A percentile compares a stretch with the other conserved stretches of the same genome.
Conservation (phyloP, 2,329 filamentous ascomycete species). For the Endocalyx cinctus region DNA sequence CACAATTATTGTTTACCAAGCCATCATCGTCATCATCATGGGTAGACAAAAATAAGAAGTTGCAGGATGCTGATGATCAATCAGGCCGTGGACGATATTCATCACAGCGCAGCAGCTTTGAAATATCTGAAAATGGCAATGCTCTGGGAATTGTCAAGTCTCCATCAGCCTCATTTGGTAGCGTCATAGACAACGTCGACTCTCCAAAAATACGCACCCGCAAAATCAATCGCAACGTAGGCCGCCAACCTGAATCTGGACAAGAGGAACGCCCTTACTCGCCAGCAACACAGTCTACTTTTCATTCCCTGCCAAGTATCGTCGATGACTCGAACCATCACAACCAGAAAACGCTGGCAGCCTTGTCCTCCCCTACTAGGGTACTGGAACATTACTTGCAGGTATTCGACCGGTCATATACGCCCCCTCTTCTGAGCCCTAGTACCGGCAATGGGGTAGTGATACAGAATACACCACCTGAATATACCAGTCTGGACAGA, state of each 20-base stretch:
- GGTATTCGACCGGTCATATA: slow-evolving; percentile 23
- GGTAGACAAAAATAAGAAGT: too few species aligned
- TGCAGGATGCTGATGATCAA: too few species aligned
- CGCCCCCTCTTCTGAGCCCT: slow-evolving; percentile 7
- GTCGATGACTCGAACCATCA: slow-evolving; percentile 52
- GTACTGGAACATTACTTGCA: slow-evolving; percentile 46
- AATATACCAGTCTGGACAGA: too few species aligned
- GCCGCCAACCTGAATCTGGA: too few species aligned
- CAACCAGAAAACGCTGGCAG: slow-evolving; percentile 24
- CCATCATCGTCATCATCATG: too few species aligned
- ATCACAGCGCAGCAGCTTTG: background rate
- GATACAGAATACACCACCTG: slow-evolving; percentile 6
- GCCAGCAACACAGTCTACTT: slow-evolving; percentile 29
- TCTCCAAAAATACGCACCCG: too few species aligned
- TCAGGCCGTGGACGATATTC: too few species aligned
- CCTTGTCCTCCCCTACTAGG: slow-evolving; percentile 44
- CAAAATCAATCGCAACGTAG: too few species aligned
- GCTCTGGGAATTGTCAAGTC: slow-evolving; percentile 15
- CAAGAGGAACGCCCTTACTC: too few species aligned
- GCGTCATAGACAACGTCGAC: slow-evolving; percentile 38
- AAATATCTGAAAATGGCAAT: background rate
- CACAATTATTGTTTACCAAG: background rate
- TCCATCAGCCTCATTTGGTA: slow-evolving; percentile 38
- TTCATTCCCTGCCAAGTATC: slow-evolving; percentile 42
- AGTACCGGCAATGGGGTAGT: slow-evolving; percentile 7